Evolutionary conservation across 148 eudicot species (phyloP), one percentile per base, ranked within the genome.

Genomic region (Arctostaphylos glauca): DNA sequence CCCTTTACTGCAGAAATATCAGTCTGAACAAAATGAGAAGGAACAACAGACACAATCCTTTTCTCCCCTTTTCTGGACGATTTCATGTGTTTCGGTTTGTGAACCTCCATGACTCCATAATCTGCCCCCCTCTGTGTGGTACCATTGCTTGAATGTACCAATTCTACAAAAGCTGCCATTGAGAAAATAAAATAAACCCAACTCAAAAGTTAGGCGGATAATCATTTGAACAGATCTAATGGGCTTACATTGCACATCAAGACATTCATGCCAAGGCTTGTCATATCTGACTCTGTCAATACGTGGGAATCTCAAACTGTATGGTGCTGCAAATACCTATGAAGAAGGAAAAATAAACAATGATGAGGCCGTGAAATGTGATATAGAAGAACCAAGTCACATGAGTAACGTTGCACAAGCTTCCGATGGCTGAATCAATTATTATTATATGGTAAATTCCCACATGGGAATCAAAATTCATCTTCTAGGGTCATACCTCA

Each of bases 191-290:
- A 64, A 52, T n/a, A 56, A 25, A 50, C 46, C 23, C 14, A 31
- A 77, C 64, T 6, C 56, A 56, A 25, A n/a, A 80, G n/a, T 47
- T 13, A 53, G 60, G 43, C 9, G 43, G 59, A 76, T 9, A 81
- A 60, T 12, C 66, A 70, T 43, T 60, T 46, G 23, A 49, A 43
- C 71, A 73, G 18, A 9, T 23, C 31, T 50, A 5, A 78, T 76
- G 55, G 25, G 78, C 94, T 90, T 77, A 92, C 95, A 93, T 67
- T 92, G 92, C 82, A 96, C 91, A 88, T 94, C 97, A 83, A 94
- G 97, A 84, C 99, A 96, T 67, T 96, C 98, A 86, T 94, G 91
- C 99, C 99, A 96, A 82, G 95, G 94, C 87, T 96, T 96, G 87
- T 96, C 99, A 81, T 91, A 93, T 84, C 98, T 94, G 81, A 92